A percentile compares a stretch with the other conserved stretches of the same genome.
phyloP scores from a whole-genome alignment of 148 eudicot species.

The Fallopia convolvulus region DNA sequence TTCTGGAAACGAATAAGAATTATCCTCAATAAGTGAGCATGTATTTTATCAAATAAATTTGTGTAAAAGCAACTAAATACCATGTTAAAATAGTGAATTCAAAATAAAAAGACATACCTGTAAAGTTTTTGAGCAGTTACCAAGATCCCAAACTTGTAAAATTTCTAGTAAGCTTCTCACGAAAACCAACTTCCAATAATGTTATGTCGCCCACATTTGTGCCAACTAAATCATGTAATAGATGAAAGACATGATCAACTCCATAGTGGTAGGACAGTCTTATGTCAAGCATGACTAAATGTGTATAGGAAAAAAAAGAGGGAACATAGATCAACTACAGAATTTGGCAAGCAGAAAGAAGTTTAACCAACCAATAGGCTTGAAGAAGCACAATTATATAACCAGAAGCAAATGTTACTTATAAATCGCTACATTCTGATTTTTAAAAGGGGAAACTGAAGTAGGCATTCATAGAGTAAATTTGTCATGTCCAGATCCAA shows the following conservation, averaged over 20 bases:
- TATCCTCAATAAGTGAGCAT: not conserved
- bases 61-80: not conserved
- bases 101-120: conserved; percentile 29
- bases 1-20: conserved; percentile 28
- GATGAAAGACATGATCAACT: not conserved
- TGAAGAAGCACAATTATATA: no score
- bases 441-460: no score
- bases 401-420: no score
- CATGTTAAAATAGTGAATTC: not conserved
- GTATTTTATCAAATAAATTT: not conserved
- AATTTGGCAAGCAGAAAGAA: not conserved
- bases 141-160: conserved; percentile 69
- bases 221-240: conserved; percentile 40
- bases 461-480: no score
- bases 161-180: conserved; percentile 53
- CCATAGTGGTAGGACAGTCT: not conserved
- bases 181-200: conserved; percentile 79
- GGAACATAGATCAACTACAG: not conserved
- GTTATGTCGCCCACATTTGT: conserved; percentile 69
- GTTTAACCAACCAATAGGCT: conserved; percentile 44
- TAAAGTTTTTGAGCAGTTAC: conserved; percentile 51
- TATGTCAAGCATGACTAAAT: no score
- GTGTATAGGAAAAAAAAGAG: no score
- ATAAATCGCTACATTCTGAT: no score
- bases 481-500: no score